A percentile compares a stretch with the other conserved stretches of the same genome.
These are phyloP conservation scores for Smallanthus sonchifolius DNA, from an alignment of 129 eudicot species.

Conservation along the genomic window DNA sequence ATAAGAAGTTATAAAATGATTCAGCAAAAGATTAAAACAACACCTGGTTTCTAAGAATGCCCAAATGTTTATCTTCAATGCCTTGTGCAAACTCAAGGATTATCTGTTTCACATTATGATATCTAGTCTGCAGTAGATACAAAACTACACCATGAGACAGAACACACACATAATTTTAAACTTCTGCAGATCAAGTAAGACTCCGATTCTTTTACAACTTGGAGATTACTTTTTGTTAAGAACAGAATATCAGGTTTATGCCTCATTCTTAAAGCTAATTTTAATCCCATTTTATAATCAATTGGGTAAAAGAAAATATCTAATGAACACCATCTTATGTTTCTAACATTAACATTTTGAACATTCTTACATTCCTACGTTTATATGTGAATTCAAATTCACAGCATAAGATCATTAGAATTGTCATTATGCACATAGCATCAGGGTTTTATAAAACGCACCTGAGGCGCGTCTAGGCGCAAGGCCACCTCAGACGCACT, in stretches of 20 bases:
- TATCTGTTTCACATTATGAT: constrained; percentile 69
- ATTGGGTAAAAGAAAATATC: not conserved
- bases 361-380: not conserved
- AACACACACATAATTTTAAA: not conserved
- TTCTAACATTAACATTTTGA: not conserved
- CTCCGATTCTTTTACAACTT: not conserved
- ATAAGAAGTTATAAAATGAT: not conserved
- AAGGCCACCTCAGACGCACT: too few relatives aligned
- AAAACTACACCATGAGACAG: not conserved
- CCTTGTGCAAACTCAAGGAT: constrained; percentile 91
- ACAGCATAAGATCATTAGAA: too few relatives aligned
- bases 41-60: constrained; percentile 60
- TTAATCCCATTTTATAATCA: not conserved
- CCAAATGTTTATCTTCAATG: constrained; percentile 77
- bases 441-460: too few relatives aligned
- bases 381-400: not conserved
- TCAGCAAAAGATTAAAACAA: not conserved
- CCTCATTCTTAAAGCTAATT: not conserved
- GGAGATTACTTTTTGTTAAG: not conserved
- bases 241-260: not conserved
- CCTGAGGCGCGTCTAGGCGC: too few relatives aligned
- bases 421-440: too few relatives aligned
- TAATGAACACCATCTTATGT: not conserved
- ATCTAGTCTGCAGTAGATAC: constrained; percentile 59
- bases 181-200: not conserved